These are phyloP conservation scores for Geranomyces michiganensis DNA, from an alignment of 192 early-diverging fungal species.

Conservation along the genomic window DNA sequence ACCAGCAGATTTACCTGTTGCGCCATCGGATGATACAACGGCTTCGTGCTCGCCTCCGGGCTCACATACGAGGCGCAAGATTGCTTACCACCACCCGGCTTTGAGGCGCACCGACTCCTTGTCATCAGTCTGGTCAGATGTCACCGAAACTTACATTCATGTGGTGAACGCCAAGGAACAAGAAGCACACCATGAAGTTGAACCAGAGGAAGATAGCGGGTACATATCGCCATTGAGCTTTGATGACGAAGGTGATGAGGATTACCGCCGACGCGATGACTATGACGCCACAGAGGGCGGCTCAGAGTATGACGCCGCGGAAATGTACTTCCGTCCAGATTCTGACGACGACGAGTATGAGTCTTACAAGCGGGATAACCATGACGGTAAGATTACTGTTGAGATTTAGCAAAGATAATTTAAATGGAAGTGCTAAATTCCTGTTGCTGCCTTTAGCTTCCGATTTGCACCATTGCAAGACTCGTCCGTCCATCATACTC, in stretches of 20 bases:
- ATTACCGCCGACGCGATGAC: no score
- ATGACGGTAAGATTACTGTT: not conserved
- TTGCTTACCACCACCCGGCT: constrained; percentile 21
- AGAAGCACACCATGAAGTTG: not conserved
- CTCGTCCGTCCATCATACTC: not conserved
- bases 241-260: not conserved
- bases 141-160: not conserved
- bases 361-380: not conserved
- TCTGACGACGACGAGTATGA: not conserved
- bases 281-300: no score
- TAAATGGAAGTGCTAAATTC: not conserved
- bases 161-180: no score
- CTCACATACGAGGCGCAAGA: not conserved
- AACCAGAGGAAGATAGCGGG: not conserved
- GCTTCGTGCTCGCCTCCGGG: not conserved
- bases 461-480: not conserved
- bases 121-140: constrained; percentile 18
- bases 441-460: not conserved
- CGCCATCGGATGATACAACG: no score
- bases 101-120: constrained; percentile 17
- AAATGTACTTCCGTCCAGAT: not conserved
- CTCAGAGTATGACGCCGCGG: no score
- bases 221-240: not conserved
- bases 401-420: not conserved
- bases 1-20: no score